A percentile compares a stretch with the other conserved stretches of the same genome.
Evolutionary conservation across 2,329 filamentous ascomycete genomes (phyloP).

Genomic region (Scedosporium dehoogii): DNA sequence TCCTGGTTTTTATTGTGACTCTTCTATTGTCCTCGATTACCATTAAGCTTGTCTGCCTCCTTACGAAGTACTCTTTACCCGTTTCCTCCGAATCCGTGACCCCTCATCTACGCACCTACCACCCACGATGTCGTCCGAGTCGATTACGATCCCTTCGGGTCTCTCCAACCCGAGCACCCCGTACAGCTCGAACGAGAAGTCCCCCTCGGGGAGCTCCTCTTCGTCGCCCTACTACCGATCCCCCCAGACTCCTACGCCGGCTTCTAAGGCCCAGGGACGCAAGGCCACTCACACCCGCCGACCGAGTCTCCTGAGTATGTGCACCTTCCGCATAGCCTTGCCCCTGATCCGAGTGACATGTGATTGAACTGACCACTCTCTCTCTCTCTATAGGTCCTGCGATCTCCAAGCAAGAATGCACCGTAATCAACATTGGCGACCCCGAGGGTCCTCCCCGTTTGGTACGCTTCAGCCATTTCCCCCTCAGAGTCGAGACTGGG

Average conservation of each 20-base stretch:
- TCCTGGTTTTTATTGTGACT: not conserved
- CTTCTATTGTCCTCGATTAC: not conserved
- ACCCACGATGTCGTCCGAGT: conserved; percentile 48
- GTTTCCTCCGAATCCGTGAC: not conserved
- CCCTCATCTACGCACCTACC: not conserved
- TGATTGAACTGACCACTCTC: not conserved
- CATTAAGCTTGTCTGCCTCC: not conserved
- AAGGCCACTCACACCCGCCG: conserved; percentile 41
- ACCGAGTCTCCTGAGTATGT: conserved; percentile 51
- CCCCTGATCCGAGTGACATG: not conserved
- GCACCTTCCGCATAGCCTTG: not conserved
- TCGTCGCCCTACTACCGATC: conserved; percentile 48
- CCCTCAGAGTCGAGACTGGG: not conserved
- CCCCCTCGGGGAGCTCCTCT: conserved; percentile 32
- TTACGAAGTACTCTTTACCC: not conserved
- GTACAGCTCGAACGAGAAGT: conserved; percentile 32
- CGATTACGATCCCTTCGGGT: conserved; percentile 55
- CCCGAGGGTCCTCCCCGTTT: conserved; percentile 63
- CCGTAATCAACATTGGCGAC: conserved; percentile 70
- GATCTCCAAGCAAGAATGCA: conserved; percentile 64
- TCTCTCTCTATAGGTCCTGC: conserved; percentile 55
- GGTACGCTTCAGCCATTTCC: conserved; percentile 34
- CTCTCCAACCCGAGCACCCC: conserved; percentile 20
- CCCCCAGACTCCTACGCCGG: conserved; percentile 34
- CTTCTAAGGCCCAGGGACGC: conserved; percentile 27